Conservation (phyloP, 768 basidiomycete genomes). For the Inosperma sp. region DNA sequence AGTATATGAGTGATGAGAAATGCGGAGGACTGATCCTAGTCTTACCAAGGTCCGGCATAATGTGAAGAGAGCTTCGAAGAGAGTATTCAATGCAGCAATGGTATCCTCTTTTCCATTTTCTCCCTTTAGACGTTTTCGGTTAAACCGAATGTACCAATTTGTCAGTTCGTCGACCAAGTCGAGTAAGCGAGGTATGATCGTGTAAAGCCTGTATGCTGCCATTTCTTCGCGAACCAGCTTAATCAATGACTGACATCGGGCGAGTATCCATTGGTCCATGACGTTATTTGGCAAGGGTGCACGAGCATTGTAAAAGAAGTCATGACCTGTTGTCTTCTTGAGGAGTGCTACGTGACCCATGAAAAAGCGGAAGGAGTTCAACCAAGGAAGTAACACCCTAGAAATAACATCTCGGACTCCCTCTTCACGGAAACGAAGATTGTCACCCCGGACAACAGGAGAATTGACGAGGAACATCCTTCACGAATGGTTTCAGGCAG, state of each 20-base stretch:
- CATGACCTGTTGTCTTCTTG: constrained; percentile 70
- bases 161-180: constrained; percentile 94
- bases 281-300: constrained; percentile 83
- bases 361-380: constrained; percentile 99
- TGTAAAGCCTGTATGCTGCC: constrained; percentile 96
- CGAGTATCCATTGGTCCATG: constrained; percentile 98
- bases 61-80: constrained; percentile 93
- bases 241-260: constrained; percentile 96
- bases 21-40: background rate
- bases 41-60: constrained; percentile 91
- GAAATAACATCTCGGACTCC: constrained; percentile 96
- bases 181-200: constrained; percentile 90
- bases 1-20: constrained; percentile 6
- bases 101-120: constrained; percentile 90
- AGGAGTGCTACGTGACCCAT: constrained; percentile 87
- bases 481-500: background rate
- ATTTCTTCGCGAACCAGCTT: constrained; percentile 88
- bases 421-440: constrained; percentile 95
- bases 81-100: constrained; percentile 81
- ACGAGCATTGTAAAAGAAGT: constrained; percentile 86
- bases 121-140: constrained; percentile 92
- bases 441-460: constrained; percentile 96
- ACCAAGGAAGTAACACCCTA: constrained; percentile 95
- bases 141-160: constrained; percentile 99
- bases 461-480: constrained; percentile 99